phyloP scores from a whole-genome alignment of 2,329 filamentous ascomycete genomes.

The Venturia carpophila region DNA sequence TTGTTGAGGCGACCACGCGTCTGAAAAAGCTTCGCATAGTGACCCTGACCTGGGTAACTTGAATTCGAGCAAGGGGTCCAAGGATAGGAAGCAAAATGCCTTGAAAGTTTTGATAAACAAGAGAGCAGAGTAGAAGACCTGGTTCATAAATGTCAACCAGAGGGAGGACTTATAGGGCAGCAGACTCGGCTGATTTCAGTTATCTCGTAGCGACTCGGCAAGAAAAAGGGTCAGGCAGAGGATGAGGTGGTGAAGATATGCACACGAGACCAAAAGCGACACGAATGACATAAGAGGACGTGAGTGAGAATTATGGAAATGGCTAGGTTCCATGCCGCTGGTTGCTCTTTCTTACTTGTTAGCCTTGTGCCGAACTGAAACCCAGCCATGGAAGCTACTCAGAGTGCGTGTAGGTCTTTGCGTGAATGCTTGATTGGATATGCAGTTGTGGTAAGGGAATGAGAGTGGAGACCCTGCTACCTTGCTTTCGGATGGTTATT shows the following conservation, averaged over 20 bases:
- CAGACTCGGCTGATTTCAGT: not conserved
- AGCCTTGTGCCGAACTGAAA: not conserved
- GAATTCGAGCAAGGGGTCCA: not conserved
- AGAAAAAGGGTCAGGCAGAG: not conserved
- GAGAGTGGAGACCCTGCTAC: not conserved
- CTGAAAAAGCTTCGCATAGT: slow-evolving; percentile 3
- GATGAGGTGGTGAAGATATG: not conserved
- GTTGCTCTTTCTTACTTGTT: not conserved
- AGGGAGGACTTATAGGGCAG: not conserved
- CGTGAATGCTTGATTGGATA: not conserved
- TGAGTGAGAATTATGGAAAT: not conserved
- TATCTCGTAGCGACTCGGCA: not conserved
- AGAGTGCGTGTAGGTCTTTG: not conserved
- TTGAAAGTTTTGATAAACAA: not conserved
- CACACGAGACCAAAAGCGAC: slow-evolving; percentile 5
- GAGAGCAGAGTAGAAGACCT: not conserved
- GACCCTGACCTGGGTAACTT: not conserved
- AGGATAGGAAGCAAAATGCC: not conserved
- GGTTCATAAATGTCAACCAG: not conserved
- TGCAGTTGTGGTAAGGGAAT: not conserved
- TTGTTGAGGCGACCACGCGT: not conserved
- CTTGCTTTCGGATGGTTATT: not conserved
- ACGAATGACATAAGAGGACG: slow-evolving; percentile 3
- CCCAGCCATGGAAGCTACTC: not conserved
- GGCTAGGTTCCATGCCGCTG: not conserved